A percentile compares a stretch with the other conserved stretches of the same genome.
phyloP scores from a whole-genome alignment of 2,329 filamentous ascomycete genomes.

The Pestalotiopsis sp. region DNA sequence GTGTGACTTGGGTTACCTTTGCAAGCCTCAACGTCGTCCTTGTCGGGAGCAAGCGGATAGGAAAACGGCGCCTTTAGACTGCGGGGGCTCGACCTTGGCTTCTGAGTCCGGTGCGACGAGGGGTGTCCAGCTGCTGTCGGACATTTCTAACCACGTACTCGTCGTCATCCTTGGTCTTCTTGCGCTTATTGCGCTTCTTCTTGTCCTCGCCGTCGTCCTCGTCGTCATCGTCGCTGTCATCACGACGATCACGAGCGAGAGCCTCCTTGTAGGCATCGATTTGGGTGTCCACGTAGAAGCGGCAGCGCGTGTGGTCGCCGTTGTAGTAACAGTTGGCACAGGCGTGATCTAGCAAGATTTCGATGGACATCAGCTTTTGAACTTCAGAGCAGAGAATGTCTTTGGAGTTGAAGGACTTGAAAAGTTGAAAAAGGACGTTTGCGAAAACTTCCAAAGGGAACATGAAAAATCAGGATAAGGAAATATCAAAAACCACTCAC shows the following conservation, averaged over 20 bases:
- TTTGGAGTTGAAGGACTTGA: not conserved
- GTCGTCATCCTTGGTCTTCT: too few species aligned
- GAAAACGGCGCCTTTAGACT: too few species aligned
- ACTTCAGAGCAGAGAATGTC: not conserved
- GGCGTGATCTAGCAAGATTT: not conserved
- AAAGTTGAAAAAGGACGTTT: not conserved
- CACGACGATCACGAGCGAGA: not conserved
- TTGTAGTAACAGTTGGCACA: slow-evolving; percentile 9
- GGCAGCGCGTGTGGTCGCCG: not conserved
- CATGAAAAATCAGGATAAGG: not conserved
- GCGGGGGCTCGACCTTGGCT: too few species aligned
- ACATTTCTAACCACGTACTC: too few species aligned
- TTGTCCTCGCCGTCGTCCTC: not conserved
- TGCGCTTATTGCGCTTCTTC: too few species aligned
- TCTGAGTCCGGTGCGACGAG: too few species aligned
- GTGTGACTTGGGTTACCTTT: too few species aligned
- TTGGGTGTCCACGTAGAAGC: not conserved
- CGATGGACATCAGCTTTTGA: not conserved
- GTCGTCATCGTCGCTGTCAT: not conserved
- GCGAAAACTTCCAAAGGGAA: not conserved
- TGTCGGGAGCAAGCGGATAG: too few species aligned
- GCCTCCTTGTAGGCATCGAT: not conserved
- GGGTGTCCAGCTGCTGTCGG: too few species aligned
- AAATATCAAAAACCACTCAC: not conserved
- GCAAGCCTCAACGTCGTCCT: too few species aligned